Conservation (phyloP, 805 yeast genomes). For the Yamadazyma akitaensis region DNA sequence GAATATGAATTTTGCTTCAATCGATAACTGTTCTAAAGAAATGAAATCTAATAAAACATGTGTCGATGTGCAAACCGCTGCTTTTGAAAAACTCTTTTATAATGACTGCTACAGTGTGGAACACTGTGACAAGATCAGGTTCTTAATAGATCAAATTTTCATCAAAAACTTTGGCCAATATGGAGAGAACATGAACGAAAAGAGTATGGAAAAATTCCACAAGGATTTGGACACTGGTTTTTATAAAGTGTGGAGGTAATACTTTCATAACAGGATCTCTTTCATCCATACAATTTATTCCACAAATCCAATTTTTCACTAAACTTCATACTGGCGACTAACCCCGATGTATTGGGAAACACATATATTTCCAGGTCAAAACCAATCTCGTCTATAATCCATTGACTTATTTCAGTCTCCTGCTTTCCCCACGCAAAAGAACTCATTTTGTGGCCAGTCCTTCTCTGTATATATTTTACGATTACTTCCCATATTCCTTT, state of each 20-base stretch:
- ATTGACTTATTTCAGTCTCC: slow-evolving; percentile 17
- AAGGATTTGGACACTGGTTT: slow-evolving; percentile 30
- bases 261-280: neutral
- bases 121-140: slow-evolving; percentile 38
- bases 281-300: slow-evolving; percentile 32
- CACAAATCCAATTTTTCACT: slow-evolving; percentile 48
- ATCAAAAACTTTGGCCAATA: slow-evolving; percentile 35
- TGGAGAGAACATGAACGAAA: slow-evolving; percentile 29
- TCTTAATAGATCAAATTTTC: slow-evolving; percentile 33
- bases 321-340: slow-evolving; percentile 51
- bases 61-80: slow-evolving; percentile 32
- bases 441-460: slow-evolving; percentile 24
- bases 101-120: slow-evolving; percentile 31
- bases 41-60: slow-evolving; percentile 27
- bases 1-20: slow-evolving; percentile 26
- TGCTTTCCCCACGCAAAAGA: slow-evolving; percentile 56
- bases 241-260: slow-evolving; percentile 30
- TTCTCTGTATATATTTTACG: slow-evolving; percentile 29
- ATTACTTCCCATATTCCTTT: slow-evolving; percentile 73
- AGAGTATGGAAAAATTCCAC: slow-evolving; percentile 23
- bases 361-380: slow-evolving; percentile 45
- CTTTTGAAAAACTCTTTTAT: slow-evolving; percentile 32
- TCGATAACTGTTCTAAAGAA: slow-evolving; percentile 30
- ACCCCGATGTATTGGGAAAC: slow-evolving; percentile 71
- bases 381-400: slow-evolving; percentile 3